Percentiles rank a stretch among this genome's conserved stretches.
These are phyloP conservation scores for Gymnopilus dilepis DNA, from an alignment of 768 basidiomycete genomes.

Conservation along the genomic window DNA sequence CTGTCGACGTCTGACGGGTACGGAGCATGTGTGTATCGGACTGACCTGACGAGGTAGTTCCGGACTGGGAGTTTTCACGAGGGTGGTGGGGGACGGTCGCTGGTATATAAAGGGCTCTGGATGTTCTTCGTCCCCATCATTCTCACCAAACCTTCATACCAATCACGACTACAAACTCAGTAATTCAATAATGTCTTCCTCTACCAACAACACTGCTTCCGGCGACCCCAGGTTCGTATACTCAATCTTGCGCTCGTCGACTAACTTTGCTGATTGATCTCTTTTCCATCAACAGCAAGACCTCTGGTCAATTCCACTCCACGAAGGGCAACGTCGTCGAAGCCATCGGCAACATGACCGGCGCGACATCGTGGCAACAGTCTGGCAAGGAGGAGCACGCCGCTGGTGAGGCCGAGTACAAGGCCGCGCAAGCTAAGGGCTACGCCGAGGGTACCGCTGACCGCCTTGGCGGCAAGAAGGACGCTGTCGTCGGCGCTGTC, in stretches of 20 bases:
- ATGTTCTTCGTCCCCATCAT: background rate
- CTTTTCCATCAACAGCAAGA: conserved; percentile 36
- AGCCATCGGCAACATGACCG: conserved; percentile 52
- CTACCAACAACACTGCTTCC: conserved; percentile 32
- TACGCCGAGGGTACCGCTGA: conserved; percentile 55
- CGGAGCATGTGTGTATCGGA: background rate
- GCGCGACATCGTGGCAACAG: conserved; percentile 47
- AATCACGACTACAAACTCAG: background rate
- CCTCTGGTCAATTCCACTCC: conserved; percentile 49
- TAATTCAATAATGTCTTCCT: conserved; percentile 21
- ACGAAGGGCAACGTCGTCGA: conserved; percentile 46
- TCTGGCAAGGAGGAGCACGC: conserved; percentile 59
- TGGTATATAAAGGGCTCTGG: background rate
- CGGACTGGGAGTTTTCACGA: background rate
- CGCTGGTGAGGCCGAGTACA: conserved; percentile 54
- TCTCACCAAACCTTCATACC: background rate
- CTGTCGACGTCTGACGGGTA: background rate
- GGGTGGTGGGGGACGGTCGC: background rate
- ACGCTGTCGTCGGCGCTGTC: conserved; percentile 53
- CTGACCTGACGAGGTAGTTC: background rate
- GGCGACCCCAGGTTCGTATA: conserved; percentile 36
- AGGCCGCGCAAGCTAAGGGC: conserved; percentile 53
- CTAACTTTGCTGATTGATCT: background rate
- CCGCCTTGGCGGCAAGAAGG: conserved; percentile 51
- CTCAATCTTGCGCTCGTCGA: background rate